Conservation (phyloP, 495 filamentous ascomycete genomes). For the Aspergillus bridgeri region DNA sequence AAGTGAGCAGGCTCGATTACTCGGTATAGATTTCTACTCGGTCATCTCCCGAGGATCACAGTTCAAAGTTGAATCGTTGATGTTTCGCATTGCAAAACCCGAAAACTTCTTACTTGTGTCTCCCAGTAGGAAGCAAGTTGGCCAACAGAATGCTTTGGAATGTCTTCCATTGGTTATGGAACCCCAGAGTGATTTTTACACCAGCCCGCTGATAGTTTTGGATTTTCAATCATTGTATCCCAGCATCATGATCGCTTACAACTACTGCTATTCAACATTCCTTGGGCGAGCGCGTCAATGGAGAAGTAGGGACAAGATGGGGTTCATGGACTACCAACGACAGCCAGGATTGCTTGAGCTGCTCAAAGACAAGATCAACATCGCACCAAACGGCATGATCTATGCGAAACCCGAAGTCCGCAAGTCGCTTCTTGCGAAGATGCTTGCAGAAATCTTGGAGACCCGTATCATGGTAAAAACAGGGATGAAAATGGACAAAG, state of each 20-base stretch:
- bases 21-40: slow-evolving; percentile 94
- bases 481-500: slow-evolving; percentile 92
- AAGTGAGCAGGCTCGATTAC: slow-evolving; percentile 88
- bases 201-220: slow-evolving; percentile 80
- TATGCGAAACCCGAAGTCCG: slow-evolving; percentile 83
- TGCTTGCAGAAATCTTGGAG: slow-evolving; percentile 94
- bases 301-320: slow-evolving; percentile 93
- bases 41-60: slow-evolving; percentile 93
- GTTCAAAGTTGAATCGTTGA: slow-evolving; percentile 96
- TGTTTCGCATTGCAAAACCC: slow-evolving; percentile 97
- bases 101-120: slow-evolving; percentile 91
- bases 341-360: slow-evolving; percentile 71
- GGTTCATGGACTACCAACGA: slow-evolving; percentile 79
- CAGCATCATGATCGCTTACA: slow-evolving; percentile 98
- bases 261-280: slow-evolving; percentile 98
- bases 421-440: slow-evolving; percentile 89
- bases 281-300: slow-evolving; percentile 80
- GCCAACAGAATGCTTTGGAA: slow-evolving; percentile 89
- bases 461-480: slow-evolving; percentile 97
- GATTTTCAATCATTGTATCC: slow-evolving; percentile 97
- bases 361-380: slow-evolving; percentile 82
- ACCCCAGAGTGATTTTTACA: slow-evolving; percentile 92
- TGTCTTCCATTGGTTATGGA: slow-evolving; percentile 97
- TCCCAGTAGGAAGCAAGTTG: slow-evolving; percentile 87
- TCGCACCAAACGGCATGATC: slow-evolving; percentile 95